Base-by-base conservation (phyloP, 805 yeast species). In the Saturnispora dispora region DNA sequence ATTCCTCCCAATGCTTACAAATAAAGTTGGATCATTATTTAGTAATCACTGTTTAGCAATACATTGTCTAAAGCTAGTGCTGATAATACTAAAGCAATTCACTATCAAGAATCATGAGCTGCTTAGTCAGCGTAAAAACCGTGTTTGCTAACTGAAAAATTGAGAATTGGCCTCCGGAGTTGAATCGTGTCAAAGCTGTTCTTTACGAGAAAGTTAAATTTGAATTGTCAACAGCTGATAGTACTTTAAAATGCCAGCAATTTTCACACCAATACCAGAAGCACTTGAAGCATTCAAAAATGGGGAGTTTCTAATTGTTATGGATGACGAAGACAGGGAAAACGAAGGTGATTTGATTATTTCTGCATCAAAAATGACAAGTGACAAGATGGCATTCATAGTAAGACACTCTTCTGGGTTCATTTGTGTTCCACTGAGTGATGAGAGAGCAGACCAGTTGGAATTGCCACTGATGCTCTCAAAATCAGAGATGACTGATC, bases 291-390 rank as follows among this genome's bases (percentile, higher is more conserved):
- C 87, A 1, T 83, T 76, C 67, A 77, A 77, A 56, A 77, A 78
- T 52, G 95, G 95, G 30, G 86, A 88, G 66, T 89, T 91, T 62
- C 74, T 93, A 46, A 79, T 93, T 45, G 99, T 93, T n/a, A 85
- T 93, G 86, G 99, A 93, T 67, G 96, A 93, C 64, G 97, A 88
- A 67, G 78, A 78, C 63, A 82, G 99, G 60, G 99, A 93, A 68
- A 93, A 93, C 67, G 99, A 93, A 71, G 99, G 99, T 49, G 99
- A 93, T 65, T 74, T 93, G 62, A 88, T 93, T 59, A 83, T 87
- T 46, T 95, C 98, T n/a, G 99, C 96, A 37, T 81, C 85, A 57
- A 73, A 73, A 50, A 74, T 82, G 58, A 85, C 95, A 40, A 81
- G 85, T 44, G 83, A 83, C 62, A 81, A 89, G 58, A 88, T 93